Conservation (phyloP, 148 eudicot genomes). For the Silene latifolia region DNA sequence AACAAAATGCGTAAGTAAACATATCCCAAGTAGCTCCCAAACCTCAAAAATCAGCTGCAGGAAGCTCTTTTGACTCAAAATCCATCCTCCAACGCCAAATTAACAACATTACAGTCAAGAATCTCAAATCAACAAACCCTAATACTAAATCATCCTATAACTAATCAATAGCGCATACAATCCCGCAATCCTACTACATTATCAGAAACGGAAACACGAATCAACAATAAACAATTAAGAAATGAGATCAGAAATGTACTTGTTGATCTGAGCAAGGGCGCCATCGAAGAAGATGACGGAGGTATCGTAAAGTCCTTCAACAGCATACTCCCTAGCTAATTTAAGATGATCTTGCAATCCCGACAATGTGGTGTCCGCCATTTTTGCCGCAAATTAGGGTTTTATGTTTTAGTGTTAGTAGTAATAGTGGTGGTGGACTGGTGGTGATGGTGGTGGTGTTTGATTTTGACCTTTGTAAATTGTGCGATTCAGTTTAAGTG, state of each 20-base stretch:
- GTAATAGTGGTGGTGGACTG: not conserved
- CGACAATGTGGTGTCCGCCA: conserved; percentile 62
- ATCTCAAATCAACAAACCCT: conserved; percentile 3
- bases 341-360: conserved; percentile 94
- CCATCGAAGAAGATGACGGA: conserved; percentile 99
- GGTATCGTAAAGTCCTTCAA: conserved; percentile 93
- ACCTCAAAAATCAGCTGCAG: not conserved
- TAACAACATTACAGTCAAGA: not conserved
- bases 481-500: conserved; percentile 4
- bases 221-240: not conserved
- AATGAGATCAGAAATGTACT: conserved; percentile 32
- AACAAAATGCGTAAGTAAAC: not conserved
- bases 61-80: not conserved
- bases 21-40: not conserved
- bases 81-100: not conserved
- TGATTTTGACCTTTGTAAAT: not conserved
- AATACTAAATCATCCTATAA: not conserved
- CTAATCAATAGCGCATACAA: not conserved
- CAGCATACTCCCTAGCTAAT: conserved; percentile 88
- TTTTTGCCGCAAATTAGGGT: conserved; percentile 26
- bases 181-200: conserved; percentile 1
- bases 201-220: not conserved
- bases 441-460: not conserved
- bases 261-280: conserved; percentile 98
- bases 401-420: not conserved